These are phyloP conservation scores for Colletotrichum brevisporum DNA, from an alignment of 2,329 filamentous ascomycete genomes.

Conservation along the genomic window DNA sequence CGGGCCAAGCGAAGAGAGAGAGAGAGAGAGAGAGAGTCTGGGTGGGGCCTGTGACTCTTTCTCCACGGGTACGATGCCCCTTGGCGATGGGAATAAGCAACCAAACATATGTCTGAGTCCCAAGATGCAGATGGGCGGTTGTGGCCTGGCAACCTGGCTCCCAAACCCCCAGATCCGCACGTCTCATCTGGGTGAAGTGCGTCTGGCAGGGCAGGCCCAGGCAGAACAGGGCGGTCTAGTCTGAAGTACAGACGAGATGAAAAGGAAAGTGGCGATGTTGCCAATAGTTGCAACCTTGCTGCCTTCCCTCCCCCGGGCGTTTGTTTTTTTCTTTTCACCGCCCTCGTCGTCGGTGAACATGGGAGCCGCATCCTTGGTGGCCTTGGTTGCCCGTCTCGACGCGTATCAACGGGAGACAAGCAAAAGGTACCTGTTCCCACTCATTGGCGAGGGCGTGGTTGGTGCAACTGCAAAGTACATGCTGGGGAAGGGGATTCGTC, in stretches of 20 bases:
- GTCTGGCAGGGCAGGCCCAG: not conserved
- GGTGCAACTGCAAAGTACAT: not conserved
- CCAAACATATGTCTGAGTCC: not conserved
- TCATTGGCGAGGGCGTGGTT: constrained; percentile 15
- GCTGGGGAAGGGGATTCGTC: constrained; percentile 12
- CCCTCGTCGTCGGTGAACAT: no score
- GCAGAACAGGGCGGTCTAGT: not conserved
- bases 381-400: constrained; percentile 5
- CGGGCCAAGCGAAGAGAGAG: no score
- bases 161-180: not conserved
- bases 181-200: not conserved
- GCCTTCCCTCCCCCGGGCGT: no score
- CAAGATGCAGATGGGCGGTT: not conserved
- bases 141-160: not conserved
- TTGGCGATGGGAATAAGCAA: constrained; percentile 10
- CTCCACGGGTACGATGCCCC: not conserved
- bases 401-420: no score
- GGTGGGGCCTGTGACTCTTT: constrained; percentile 1
- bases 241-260: no score
- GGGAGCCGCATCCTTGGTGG: constrained; percentile 16
- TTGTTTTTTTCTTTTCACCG: no score
- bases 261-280: no score
- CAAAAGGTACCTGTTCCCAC: not conserved
- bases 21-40: no score
- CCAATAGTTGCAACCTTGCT: no score